These are phyloP conservation scores for Coemansia sp. DNA, from an alignment of 192 early-diverging fungal species.

Conservation along the genomic window DNA sequence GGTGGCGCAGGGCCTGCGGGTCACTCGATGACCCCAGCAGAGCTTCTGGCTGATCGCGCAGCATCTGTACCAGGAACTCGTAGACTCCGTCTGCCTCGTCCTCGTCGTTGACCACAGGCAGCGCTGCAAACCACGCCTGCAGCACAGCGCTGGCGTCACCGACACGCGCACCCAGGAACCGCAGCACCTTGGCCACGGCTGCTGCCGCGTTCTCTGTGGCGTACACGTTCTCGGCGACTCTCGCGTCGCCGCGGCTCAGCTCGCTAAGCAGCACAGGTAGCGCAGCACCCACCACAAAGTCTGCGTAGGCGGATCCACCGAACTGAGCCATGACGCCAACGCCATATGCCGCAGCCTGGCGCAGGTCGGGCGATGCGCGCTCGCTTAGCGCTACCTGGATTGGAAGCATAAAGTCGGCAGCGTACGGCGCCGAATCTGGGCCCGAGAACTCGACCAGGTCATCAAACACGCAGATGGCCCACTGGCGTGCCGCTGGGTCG, in stretches of 20 bases:
- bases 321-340: constrained; percentile 87
- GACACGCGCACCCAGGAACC: constrained; percentile 58
- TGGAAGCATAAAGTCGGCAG: constrained; percentile 50
- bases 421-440: constrained; percentile 66
- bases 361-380: constrained; percentile 60
- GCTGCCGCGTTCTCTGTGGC: constrained; percentile 92
- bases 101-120: constrained; percentile 86
- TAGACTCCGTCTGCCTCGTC: constrained; percentile 81
- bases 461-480: constrained; percentile 89
- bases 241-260: constrained; percentile 63
- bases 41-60: constrained; percentile 49
- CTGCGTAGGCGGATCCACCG: constrained; percentile 80
- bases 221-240: constrained; percentile 70
- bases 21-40: constrained; percentile 21
- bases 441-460: constrained; percentile 92
- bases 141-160: constrained; percentile 62
- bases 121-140: constrained; percentile 69
- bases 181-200: constrained; percentile 87
- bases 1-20: constrained; percentile 20
- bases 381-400: constrained; percentile 40
- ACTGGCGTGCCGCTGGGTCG: constrained; percentile 72
- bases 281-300: constrained; percentile 63
- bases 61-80: constrained; percentile 70
- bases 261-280: constrained; percentile 73
- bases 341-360: constrained; percentile 93